Conservation (phyloP, 2,329 filamentous ascomycete genomes). For the Penicillium griseofulvum region DNA sequence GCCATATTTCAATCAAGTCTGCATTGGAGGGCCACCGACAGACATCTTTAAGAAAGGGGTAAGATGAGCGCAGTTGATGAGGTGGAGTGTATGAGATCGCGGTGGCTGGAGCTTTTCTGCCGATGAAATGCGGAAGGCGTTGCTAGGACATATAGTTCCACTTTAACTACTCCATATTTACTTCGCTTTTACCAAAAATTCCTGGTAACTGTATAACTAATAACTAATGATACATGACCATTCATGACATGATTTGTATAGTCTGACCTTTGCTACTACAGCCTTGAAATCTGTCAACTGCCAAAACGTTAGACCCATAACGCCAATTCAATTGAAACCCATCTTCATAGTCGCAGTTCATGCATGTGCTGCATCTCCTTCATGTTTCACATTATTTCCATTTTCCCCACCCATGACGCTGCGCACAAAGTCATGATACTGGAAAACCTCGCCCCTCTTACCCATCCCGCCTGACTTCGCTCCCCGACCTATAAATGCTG, state of each 20-base stretch:
- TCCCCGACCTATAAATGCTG: constrained; percentile 68
- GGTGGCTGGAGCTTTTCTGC: constrained; percentile 28
- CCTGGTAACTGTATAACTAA: not conserved
- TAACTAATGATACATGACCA: not conserved
- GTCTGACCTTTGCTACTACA: not conserved
- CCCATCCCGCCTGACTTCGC: constrained; percentile 48
- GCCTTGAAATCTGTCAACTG: not conserved
- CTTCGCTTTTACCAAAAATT: not conserved
- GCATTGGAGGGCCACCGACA: constrained; percentile 6
- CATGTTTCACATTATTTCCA: constrained; percentile 25
- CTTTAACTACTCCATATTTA: not conserved
- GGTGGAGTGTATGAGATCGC: constrained; percentile 5
- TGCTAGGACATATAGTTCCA: not conserved
- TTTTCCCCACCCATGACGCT: constrained; percentile 58
- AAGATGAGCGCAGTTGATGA: not conserved
- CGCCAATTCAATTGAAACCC: constrained; percentile 12
- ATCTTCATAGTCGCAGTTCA: constrained; percentile 8
- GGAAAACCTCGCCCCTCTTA: constrained; percentile 82
- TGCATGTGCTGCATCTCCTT: constrained; percentile 13
- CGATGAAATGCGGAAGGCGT: constrained; percentile 22
- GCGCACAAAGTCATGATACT: constrained; percentile 87
- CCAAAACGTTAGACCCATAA: constrained; percentile 6
- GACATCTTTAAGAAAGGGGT: constrained; percentile 6
- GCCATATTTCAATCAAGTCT: constrained; percentile 18
- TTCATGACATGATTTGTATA: not conserved